These are phyloP conservation scores for Posidonia australis DNA, from an alignment of 106 monocot genomes.

Conservation along the genomic window DNA sequence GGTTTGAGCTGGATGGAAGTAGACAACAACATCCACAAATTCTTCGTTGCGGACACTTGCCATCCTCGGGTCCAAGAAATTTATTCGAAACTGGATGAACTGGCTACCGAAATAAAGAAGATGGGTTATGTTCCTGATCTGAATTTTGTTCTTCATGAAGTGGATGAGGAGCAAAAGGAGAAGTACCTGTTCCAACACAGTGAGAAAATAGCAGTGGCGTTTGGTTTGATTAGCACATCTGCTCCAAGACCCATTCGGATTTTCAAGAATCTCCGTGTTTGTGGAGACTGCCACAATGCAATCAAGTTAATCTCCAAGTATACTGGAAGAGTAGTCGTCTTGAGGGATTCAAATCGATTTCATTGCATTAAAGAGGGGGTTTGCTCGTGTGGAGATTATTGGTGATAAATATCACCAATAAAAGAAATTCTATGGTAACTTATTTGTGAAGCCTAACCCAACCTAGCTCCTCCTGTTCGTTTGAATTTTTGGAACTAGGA, in stretches of 20 bases:
- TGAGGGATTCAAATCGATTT: constrained; percentile 52
- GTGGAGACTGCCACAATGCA: constrained; percentile 62
- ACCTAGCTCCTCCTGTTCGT: too few relatives aligned
- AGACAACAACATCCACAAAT: constrained; percentile 38
- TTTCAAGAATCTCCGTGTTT: constrained; percentile 68
- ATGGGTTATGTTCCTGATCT: constrained; percentile 57
- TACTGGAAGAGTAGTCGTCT: constrained; percentile 28
- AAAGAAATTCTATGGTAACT: neutral
- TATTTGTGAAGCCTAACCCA: too few relatives aligned
- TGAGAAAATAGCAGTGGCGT: constrained; percentile 75
- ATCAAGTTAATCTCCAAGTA: constrained; percentile 42
- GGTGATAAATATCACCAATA: too few relatives aligned
- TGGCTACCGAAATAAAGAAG: constrained; percentile 42
- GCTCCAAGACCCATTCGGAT: constrained; percentile 44
- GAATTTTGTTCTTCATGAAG: constrained; percentile 57
- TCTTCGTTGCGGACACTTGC: constrained; percentile 45
- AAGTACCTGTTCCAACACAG: constrained; percentile 61
- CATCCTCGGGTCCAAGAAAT: constrained; percentile 46
- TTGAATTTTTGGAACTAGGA: too few relatives aligned
- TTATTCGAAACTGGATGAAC: constrained; percentile 35
- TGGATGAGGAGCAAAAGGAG: constrained; percentile 55
- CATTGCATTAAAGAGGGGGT: constrained; percentile 39
- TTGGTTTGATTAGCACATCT: constrained; percentile 53
- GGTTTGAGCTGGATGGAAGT: constrained; percentile 83
- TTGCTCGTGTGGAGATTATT: constrained; percentile 61